Base-by-base conservation (phyloP, 495 filamentous ascomycete species). In the Hypoxylon perforatum region DNA sequence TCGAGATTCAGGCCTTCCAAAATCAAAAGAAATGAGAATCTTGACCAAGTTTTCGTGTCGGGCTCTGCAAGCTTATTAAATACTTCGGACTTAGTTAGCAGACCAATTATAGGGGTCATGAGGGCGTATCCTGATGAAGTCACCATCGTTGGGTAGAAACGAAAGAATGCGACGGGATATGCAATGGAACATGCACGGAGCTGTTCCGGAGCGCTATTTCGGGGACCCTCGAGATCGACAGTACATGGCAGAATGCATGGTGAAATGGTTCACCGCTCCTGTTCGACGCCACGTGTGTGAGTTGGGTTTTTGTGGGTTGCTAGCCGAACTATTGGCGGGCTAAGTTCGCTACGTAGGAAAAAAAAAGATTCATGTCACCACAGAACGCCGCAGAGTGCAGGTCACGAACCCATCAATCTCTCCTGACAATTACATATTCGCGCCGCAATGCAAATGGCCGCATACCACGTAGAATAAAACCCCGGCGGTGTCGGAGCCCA, bases 271-370 rank as follows among this genome's bases (percentile, higher is more conserved):
- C 41, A 44, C 41, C 41, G 41, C 15, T 44, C 17, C 15, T 0
- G 41, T 44, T 44, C 41, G 41, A 19, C 41, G 41, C 41, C 41
- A 44, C 41, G 41, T 44, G 41, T 44, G 17, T 18, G 41, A 19
- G 17, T 18, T 19, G 41, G 41, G 41, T 21, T 44, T 19, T 18
- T 2, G 8, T 15, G 41, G 17, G 17, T 18, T 1, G 17, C 41
- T 6, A 1, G 5, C 0, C 15, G 1, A 19, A 21, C 21, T 15
- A 44, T 44, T 44, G 41, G 41, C 41, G 15, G 41, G 41, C 15
- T 44, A 21, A 44, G 7, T 18, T 44, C 41, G 41, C 41, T 44
- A 44, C 41, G 17, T 18, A 17, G 41, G 4, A 19, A 19, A 44
- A 44, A 44, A 44, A 41, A 41, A 17, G 17, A 44, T 44, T 18